Percentiles rank a stretch among this genome's conserved stretches.
phyloP scores from a whole-genome alignment of 768 basidiomycete genomes.

The Termitomyces sp. region DNA sequence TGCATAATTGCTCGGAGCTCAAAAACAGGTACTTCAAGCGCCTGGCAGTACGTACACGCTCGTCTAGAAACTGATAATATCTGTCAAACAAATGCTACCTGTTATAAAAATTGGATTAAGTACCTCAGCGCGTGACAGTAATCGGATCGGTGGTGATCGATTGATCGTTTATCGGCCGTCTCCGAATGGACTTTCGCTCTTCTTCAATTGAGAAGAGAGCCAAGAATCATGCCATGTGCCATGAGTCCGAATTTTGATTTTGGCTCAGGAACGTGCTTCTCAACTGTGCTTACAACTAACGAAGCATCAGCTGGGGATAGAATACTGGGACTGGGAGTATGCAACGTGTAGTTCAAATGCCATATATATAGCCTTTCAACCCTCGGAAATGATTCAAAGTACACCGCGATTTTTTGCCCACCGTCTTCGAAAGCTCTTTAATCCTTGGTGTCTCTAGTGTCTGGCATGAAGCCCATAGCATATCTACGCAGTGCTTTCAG shows the following conservation, averaged over 20 bases:
- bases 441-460: background rate
- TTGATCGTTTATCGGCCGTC: constrained; percentile 4
- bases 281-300: constrained; percentile 20
- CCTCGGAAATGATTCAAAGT: background rate
- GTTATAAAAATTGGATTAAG: no score
- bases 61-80: no score
- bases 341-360: background rate
- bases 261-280: constrained; percentile 26
- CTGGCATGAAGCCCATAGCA: constrained; percentile 32
- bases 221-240: constrained; percentile 6
- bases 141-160: constrained; percentile 1
- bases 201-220: constrained; percentile 4
- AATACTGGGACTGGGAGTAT: constrained; percentile 9
- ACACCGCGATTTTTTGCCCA: background rate
- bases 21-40: no score
- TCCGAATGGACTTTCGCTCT: background rate
- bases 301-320: constrained; percentile 19
- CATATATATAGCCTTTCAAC: background rate
- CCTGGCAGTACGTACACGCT: no score
- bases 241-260: constrained; percentile 5
- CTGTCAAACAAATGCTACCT: no score
- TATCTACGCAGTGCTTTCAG: constrained; percentile 36
- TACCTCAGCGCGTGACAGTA: background rate
- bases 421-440: background rate
- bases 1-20: no score